Percentiles rank a stretch among this genome's conserved stretches.
Evolutionary conservation across 176 grass and related monocot genomes (phyloP).

Genomic region (Chrysopogon serrulatus): DNA sequence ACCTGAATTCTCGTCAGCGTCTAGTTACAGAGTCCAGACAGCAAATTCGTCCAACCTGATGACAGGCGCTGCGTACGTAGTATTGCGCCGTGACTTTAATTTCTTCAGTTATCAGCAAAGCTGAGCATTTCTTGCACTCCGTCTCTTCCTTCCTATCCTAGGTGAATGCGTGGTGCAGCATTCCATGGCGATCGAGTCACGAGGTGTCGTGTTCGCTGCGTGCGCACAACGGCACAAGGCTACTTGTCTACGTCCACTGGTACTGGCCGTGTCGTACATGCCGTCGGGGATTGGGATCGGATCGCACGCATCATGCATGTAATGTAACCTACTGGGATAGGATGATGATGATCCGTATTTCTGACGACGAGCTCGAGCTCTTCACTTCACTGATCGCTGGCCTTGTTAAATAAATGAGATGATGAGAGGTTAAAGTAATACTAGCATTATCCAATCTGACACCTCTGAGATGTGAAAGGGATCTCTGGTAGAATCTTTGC

Average conservation of each 20-base stretch:
- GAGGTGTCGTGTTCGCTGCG: not conserved
- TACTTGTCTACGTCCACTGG: not conserved
- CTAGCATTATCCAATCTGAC: not conserved
- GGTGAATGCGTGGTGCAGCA: not conserved
- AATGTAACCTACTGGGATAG: too few species aligned
- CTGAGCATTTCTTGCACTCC: not conserved
- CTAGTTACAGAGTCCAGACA: not conserved
- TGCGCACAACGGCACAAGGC: not conserved
- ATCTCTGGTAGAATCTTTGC: not conserved
- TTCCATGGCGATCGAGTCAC: too few species aligned
- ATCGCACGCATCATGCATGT: not conserved
- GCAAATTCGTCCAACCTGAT: not conserved
- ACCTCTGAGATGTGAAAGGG: constrained; percentile 13
- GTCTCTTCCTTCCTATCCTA: not conserved
- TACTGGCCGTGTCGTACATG: not conserved
- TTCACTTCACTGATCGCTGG: not conserved
- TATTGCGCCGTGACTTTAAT: not conserved
- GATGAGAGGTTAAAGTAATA: not conserved
- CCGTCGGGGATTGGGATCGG: not conserved
- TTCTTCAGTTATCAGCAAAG: not conserved
- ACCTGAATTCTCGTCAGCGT: not conserved
- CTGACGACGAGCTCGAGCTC: not conserved
- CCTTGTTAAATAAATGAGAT: not conserved
- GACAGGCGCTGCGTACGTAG: not conserved
- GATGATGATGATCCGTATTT: too few species aligned